phyloP scores from a whole-genome alignment of 75 land plant genomes.

The Selaginella tamariscina region DNA sequence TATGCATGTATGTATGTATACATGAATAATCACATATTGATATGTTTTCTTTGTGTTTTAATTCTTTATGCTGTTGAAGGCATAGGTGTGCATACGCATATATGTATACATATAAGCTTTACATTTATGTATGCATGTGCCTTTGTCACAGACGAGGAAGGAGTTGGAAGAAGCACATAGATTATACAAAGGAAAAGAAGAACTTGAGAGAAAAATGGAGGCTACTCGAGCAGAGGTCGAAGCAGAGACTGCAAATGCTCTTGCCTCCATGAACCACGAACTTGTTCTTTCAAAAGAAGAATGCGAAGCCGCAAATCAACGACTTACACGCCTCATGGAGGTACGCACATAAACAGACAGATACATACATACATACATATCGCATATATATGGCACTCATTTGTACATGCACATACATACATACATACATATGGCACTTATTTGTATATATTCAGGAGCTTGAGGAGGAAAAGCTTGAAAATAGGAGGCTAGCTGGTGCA shows the following conservation, averaged over 20 bases:
- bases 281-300: constrained; percentile 42
- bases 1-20: too few species aligned
- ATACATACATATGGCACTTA: constrained; percentile 12
- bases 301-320: constrained; percentile 26
- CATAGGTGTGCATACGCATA: too few species aligned
- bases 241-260: constrained; percentile 71
- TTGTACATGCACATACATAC: constrained; percentile 29
- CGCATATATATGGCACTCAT: too few species aligned
- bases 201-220: constrained; percentile 50
- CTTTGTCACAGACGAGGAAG: constrained; percentile 45
- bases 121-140: constrained; percentile 31
- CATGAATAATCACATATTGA: too few species aligned
- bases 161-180: constrained; percentile 49
- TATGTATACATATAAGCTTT: constrained; percentile 15
- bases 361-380: too few species aligned
- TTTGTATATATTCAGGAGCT: constrained; percentile 31
- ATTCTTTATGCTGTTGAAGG: too few species aligned
- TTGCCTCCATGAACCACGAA: constrained; percentile 68
- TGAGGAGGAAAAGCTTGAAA: constrained; percentile 30
- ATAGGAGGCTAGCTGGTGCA: constrained; percentile 21
- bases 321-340: not conserved
- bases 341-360: too few species aligned
- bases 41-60: too few species aligned
- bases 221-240: constrained; percentile 64
- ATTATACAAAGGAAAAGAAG: constrained; percentile 45